A percentile compares a stretch with the other conserved stretches of the same genome.
Evolutionary conservation across 1,284 basidiomycete genomes (phyloP).

Genomic region (Ustilago shanxiensis): DNA sequence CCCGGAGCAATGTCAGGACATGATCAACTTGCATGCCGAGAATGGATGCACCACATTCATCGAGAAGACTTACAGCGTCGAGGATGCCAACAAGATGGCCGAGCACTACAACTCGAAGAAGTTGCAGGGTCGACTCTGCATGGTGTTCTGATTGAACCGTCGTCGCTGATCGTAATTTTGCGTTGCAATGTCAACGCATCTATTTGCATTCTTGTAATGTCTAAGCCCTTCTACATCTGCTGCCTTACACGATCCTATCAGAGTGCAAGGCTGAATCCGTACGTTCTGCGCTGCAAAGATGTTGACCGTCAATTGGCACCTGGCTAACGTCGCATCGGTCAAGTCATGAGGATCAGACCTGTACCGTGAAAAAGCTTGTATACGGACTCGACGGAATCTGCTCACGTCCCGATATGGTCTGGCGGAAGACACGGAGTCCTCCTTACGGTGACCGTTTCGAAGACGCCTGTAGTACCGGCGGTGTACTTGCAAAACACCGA

Average conservation of each 20-base stretch:
- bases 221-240: neutral
- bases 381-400: neutral
- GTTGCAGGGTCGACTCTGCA: constrained; percentile 56
- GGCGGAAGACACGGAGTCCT: neutral
- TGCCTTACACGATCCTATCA: too few species aligned
- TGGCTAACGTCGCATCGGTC: neutral
- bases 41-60: constrained; percentile 55
- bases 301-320: neutral
- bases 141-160: constrained; percentile 41
- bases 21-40: constrained; percentile 58
- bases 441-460: neutral
- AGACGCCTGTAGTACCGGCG: neutral
- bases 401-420: neutral
- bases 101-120: constrained; percentile 56
- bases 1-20: constrained; percentile 58
- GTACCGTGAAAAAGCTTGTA: neutral
- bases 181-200: neutral
- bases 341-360: neutral
- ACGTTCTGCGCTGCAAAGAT: neutral
- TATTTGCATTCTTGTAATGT: neutral
- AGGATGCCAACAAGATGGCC: constrained; percentile 57
- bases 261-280: neutral
- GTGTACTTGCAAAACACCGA: neutral
- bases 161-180: neutral
- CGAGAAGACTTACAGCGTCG: constrained; percentile 61